Base-by-base conservation (phyloP, 345 rosid species). In the Cardamine chenopodiifolia region DNA sequence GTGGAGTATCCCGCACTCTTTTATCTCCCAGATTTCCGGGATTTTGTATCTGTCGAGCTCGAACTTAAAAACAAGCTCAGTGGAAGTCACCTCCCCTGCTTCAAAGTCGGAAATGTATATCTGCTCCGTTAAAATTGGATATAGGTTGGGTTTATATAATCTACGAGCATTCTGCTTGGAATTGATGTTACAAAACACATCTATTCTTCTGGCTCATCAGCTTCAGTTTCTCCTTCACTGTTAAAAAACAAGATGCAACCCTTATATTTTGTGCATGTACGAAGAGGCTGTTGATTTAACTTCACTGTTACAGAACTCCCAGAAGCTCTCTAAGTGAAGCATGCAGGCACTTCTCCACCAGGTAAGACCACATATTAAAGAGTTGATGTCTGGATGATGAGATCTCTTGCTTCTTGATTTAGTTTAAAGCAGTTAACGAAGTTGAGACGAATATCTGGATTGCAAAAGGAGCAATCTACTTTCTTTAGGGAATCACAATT, bases 61-160 rank as follows among this genome's bases (percentile, higher is more conserved):
- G 23, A 48, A 48, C 5, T 18, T 2, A 48, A 48, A 48, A 49
- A 49, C 54, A 49, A 49, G 7, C 14, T 49, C 13, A 2, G 6
- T 49, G 26, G 53, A 48, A 19, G 53, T 48, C 53, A 48, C 2
- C 25, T 49, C 26, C 13, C 19, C 6, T 20, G 55, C 7, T 10
- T 20, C 7, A 20, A 49, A 1, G 2, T 49, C 15, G 3, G 20
- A 19, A 19, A 19, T 19, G 26, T 49, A 49, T 49, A 49, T 14
- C 20, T 49, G 55, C 55, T 49, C 28, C 7, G 1, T 19, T 1
- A 19, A 8, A 8, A 19, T 4, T 19, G 26, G 54, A 47, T 0
- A 0, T 7, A 40, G 0, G 45, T 0, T 1, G 2, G 17, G 17
- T 0, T 0, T 11, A 7, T 23, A 1, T 23, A 2, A 23, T 1